Conservation (phyloP, 306 rosid species). For the Glycine soja region DNA sequence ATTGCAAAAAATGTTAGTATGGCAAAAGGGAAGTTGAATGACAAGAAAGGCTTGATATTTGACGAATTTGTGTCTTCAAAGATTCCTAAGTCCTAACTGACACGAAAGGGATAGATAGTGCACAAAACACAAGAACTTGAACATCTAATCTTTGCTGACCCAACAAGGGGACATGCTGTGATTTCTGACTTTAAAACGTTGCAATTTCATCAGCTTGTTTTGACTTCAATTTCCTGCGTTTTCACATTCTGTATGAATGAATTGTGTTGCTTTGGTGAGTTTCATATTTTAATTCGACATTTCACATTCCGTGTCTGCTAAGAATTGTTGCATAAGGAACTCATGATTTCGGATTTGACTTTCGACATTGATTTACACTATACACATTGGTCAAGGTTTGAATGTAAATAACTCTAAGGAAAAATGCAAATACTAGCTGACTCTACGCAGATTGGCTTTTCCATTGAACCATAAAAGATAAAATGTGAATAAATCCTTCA, state of each 20-base stretch:
- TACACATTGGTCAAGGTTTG: neutral
- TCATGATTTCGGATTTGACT: conserved; percentile 22
- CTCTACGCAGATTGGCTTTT: neutral
- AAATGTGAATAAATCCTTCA: neutral
- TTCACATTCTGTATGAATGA: neutral
- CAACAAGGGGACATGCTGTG: conserved; percentile 37
- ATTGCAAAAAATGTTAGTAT: conserved; percentile 1
- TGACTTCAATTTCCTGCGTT: conserved; percentile 20
- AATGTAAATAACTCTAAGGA: neutral
- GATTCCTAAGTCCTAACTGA: conserved; percentile 10
- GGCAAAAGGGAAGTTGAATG: conserved; percentile 3
- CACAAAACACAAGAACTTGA: conserved; percentile 42
- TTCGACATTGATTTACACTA: neutral
- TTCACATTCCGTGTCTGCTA: neutral
- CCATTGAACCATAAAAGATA: neutral
- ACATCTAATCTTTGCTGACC: conserved; percentile 12
- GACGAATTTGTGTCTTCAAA: neutral
- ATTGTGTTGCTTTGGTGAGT: neutral
- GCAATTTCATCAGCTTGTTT: neutral
- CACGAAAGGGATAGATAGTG: conserved; percentile 35
- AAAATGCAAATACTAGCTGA: neutral
- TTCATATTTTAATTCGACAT: neutral
- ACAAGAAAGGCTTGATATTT: conserved; percentile 23
- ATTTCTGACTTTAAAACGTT: conserved; percentile 36
- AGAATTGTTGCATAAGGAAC: neutral